Evolutionary conservation across 768 basidiomycete genomes (phyloP).

Genomic region (Tylopilus vinaceipallidus): DNA sequence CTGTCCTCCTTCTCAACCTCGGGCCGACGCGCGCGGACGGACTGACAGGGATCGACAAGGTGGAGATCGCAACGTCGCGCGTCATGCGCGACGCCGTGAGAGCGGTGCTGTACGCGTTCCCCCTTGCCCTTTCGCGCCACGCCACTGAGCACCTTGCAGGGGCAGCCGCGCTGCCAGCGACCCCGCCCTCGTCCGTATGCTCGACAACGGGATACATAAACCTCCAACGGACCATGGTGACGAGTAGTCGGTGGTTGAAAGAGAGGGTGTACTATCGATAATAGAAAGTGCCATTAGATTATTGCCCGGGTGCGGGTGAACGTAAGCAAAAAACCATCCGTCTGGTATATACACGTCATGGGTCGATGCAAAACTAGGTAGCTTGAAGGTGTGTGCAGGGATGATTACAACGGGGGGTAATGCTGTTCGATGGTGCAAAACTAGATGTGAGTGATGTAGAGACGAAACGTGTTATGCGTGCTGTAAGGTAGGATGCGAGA

Average conservation of each 20-base stretch:
- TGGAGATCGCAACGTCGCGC: constrained; percentile 73
- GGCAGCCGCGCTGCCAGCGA: constrained; percentile 45
- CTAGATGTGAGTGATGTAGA: constrained; percentile 15
- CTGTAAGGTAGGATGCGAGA: constrained; percentile 26
- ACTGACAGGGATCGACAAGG: constrained; percentile 66
- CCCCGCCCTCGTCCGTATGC: constrained; percentile 46
- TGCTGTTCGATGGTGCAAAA: constrained; percentile 20
- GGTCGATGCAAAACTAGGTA: constrained; percentile 23
- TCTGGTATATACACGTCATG: constrained; percentile 28
- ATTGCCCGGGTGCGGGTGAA: constrained; percentile 26
- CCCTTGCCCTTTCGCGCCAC: neutral
- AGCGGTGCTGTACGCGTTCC: constrained; percentile 53
- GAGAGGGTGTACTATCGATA: constrained; percentile 11
- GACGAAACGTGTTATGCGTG: constrained; percentile 21
- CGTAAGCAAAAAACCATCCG: constrained; percentile 10
- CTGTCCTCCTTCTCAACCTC: constrained; percentile 78
- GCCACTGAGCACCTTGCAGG: constrained; percentile 32
- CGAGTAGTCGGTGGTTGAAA: constrained; percentile 7
- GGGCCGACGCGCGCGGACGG: constrained; percentile 87
- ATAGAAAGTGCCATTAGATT: constrained; percentile 31
- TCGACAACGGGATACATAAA: constrained; percentile 56
- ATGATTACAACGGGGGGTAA: constrained; percentile 29
- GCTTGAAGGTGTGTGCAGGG: constrained; percentile 11
- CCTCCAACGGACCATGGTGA: constrained; percentile 42
- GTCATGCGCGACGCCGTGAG: constrained; percentile 67